Base-by-base conservation (phyloP, 1,139 yeast genomes). In the Martiniozyma asiatica region DNA sequence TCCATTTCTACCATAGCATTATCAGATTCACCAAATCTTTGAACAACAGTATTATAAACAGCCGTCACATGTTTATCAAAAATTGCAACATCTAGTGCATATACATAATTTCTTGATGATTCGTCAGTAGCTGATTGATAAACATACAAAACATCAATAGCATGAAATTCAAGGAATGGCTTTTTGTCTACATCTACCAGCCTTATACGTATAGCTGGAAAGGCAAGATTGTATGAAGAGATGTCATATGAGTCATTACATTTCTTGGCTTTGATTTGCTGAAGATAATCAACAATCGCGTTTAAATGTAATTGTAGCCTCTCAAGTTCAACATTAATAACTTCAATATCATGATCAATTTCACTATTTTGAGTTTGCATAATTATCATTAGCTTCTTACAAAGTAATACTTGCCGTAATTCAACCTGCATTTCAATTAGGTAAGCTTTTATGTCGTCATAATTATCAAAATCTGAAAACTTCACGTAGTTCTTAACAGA, bases 391-490 rank as follows among this genome's bases (percentile, higher is more conserved):
- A 47, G 25, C 17, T 40, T 46, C 20, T 63, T 45, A 13, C 65
- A 48, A 3, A 45, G 48, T 4, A 45, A 44, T 32, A 53, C 50
- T 33, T 51, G 63, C 30, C 71, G 53, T 17, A 82, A 64, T 18
- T 68, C 65, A 3, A 53, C 48, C 48, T 84, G 95, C 22, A 85
- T 56, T 5, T 56, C 53, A 22, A 54, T 48, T 8, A 87, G 69
- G 24, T 70, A 58, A 2, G 50, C 49, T 30, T 71, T 68, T 17
- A 85, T 63, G 2, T 72, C 73, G 2, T 59, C 48, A 35, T 77
- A 61, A 42, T 84, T 84, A n/a, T 73, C 67, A 20, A 68, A 59
- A 45, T 84, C 95, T 1, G 89, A 65, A 13, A 85, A 69, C 20
- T 85, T 60, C 26, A 80, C 60, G 27, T 84, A 59, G 41, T 73